A percentile compares a stretch with the other conserved stretches of the same genome.
These are phyloP conservation scores for Naematelia aurantialba DNA, from an alignment of 768 basidiomycete genomes.

Conservation along the genomic window DNA sequence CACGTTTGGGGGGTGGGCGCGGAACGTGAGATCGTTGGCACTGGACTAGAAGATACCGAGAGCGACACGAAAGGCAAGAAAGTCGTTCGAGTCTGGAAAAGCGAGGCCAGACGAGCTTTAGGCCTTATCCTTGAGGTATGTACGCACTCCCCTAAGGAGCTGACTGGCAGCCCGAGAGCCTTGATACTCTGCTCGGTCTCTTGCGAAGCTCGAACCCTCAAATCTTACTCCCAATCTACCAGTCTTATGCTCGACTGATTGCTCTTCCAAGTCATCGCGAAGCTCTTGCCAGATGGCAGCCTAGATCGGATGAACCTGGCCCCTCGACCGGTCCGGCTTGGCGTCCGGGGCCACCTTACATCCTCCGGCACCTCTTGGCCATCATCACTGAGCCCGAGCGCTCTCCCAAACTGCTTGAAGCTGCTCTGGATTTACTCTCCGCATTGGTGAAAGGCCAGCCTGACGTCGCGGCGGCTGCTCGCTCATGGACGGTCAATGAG, in stretches of 20 bases:
- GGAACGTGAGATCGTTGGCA: slow-evolving; percentile 23
- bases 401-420: slow-evolving; percentile 41
- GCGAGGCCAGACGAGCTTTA: slow-evolving; percentile 18
- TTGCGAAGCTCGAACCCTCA: slow-evolving; percentile 27
- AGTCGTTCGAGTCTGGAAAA: slow-evolving; percentile 15
- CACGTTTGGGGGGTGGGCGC: slow-evolving; percentile 47
- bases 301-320: neutral
- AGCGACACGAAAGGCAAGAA: slow-evolving; percentile 14
- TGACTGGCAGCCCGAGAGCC: slow-evolving; percentile 23
- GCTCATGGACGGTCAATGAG: slow-evolving; percentile 14
- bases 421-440: slow-evolving; percentile 43
- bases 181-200: slow-evolving; percentile 33
- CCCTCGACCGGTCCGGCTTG: neutral
- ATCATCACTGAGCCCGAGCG: slow-evolving; percentile 8
- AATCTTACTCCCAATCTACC: slow-evolving; percentile 42
- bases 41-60: slow-evolving; percentile 22
- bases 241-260: slow-evolving; percentile 41
- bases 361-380: slow-evolving; percentile 26
- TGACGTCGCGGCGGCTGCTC: slow-evolving; percentile 15
- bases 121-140: slow-evolving; percentile 35
- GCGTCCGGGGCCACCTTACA: slow-evolving; percentile 10
- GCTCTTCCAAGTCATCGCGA: slow-evolving; percentile 40
- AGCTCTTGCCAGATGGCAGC: slow-evolving; percentile 25
- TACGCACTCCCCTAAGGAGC: neutral
- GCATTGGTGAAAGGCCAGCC: slow-evolving; percentile 38